These are phyloP conservation scores for Leucaena leucocephala DNA, from an alignment of 306 rosid species.

Conservation along the genomic window DNA sequence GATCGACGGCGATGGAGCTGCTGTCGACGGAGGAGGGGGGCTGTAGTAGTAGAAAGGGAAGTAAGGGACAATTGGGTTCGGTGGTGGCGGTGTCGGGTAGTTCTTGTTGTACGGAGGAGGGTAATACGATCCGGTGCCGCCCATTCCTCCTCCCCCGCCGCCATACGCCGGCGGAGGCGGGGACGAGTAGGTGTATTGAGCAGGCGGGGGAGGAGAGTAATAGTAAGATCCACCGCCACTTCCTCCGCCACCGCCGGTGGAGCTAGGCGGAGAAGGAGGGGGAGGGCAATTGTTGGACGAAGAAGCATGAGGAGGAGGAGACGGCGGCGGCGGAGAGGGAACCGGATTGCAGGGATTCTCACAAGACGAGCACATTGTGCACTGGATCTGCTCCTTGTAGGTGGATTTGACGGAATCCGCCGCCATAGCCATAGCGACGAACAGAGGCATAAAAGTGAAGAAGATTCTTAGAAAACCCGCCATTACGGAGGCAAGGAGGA, in stretches of 20 bases:
- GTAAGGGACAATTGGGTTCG: conserved; percentile 90
- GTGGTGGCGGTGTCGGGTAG: conserved; percentile 84
- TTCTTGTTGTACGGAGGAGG: conserved; percentile 67
- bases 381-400: conserved; percentile 73
- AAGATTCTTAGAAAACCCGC: background rate
- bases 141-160: conserved; percentile 25
- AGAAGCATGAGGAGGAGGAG: conserved; percentile 41
- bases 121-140: conserved; percentile 46
- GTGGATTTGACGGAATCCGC: conserved; percentile 35
- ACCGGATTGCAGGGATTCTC: conserved; percentile 70
- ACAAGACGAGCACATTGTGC: conserved; percentile 92
- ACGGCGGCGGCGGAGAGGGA: conserved; percentile 62
- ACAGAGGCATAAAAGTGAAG: conserved; percentile 1
- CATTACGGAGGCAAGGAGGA: conserved; percentile 24
- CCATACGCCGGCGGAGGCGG: conserved; percentile 82
- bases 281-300: conserved; percentile 62
- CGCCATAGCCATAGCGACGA: conserved; percentile 22
- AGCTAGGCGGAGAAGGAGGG: conserved; percentile 62
- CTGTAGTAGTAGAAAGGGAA: conserved; percentile 76
- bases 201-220: conserved; percentile 74
- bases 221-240: conserved; percentile 29
- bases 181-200: conserved; percentile 51
- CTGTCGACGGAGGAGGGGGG: conserved; percentile 69
- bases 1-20: conserved; percentile 28
- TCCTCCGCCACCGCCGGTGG: conserved; percentile 40